Evolutionary conservation across 148 eudicot genomes (phyloP).

Genomic region (Talinum fruticosum): DNA sequence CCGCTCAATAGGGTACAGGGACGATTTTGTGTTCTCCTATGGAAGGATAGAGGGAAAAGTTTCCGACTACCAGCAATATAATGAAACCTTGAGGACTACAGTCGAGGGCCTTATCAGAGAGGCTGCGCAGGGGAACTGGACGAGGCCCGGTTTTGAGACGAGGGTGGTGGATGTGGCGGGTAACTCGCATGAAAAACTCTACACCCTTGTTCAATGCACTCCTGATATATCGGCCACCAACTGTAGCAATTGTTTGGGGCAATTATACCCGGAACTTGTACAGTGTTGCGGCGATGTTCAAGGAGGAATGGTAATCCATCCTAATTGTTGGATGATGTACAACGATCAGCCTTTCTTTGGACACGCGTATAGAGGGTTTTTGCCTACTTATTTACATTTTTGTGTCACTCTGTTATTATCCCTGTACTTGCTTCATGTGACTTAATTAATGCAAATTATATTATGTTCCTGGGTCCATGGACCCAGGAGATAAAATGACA

Average conservation of each 20-base stretch:
- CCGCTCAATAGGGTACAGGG: not conserved
- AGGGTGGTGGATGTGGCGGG: constrained; percentile 12
- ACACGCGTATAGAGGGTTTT: no score
- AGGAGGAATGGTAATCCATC: not conserved
- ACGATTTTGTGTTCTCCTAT: not conserved
- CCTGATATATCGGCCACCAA: constrained; percentile 21
- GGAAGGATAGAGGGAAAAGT: not conserved
- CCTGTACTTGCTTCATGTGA: no score
- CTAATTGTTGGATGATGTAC: constrained; percentile 16
- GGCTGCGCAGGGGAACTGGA: constrained; percentile 15
- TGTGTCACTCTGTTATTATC: no score
- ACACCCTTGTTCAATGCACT: constrained; percentile 22
- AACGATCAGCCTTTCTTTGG: constrained; percentile 15
- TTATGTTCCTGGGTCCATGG: no score
- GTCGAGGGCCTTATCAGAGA: not conserved
- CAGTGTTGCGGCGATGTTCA: not conserved
- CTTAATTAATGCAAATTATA: no score
- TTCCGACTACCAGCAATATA: no score
- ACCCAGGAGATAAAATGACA: no score
- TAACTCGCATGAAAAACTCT: not conserved
- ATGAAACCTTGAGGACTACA: no score
- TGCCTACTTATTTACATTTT: no score
- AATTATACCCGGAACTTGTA: not conserved
- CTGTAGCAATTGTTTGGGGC: constrained; percentile 30
- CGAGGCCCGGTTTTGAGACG: constrained; percentile 19